phyloP scores from a whole-genome alignment of 345 rosid species.

The Rhodamnia rubescens region DNA sequence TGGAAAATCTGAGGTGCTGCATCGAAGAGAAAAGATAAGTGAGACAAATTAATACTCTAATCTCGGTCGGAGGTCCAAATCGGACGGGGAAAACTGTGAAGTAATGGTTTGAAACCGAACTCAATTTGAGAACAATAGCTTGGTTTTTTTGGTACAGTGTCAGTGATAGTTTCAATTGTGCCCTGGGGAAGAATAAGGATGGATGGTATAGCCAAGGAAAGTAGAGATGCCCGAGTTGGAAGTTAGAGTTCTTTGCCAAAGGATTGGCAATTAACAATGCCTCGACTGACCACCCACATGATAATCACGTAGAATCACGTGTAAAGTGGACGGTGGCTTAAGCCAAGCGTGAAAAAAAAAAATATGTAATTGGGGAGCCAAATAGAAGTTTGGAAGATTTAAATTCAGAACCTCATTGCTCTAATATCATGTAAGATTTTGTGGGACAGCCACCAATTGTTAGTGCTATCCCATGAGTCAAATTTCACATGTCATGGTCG shows the following conservation, averaged over 20 bases:
- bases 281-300: background rate
- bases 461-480: too few species aligned
- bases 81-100: background rate
- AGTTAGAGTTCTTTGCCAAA: slow-evolving; percentile 21
- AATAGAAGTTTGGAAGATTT: too few species aligned
- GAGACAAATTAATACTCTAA: background rate
- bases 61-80: background rate
- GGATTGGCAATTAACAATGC: slow-evolving; percentile 11
- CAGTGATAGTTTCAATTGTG: slow-evolving; percentile 23
- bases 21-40: background rate
- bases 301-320: slow-evolving; percentile 13
- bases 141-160: slow-evolving; percentile 5
- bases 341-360: too few species aligned
- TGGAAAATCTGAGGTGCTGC: background rate
- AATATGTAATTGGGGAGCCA: too few species aligned
- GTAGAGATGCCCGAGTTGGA: slow-evolving; percentile 27
- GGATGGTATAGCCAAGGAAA: slow-evolving; percentile 12
- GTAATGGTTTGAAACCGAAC: background rate
- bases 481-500: too few species aligned
- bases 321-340: too few species aligned
- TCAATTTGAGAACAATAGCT: background rate
- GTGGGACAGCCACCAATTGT: too few species aligned
- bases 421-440: too few species aligned
- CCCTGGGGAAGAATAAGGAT: slow-evolving; percentile 23
- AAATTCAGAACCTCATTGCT: too few species aligned